phyloP scores from a whole-genome alignment of 768 basidiomycete species.

The Trametes cinnabarina region DNA sequence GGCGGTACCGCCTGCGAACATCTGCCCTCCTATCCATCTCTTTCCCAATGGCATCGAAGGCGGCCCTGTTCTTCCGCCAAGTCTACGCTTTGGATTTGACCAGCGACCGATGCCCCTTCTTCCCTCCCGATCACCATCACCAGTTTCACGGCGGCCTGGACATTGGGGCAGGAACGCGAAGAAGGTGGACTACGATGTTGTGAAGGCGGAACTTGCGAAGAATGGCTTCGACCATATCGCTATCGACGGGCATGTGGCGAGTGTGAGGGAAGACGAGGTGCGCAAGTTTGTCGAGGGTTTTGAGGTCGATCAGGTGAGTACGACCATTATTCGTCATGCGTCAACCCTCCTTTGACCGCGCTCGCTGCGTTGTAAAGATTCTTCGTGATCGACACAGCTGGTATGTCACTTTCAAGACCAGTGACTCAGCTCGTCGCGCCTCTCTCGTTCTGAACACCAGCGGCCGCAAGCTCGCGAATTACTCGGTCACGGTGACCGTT shows the following conservation, averaged over 20 bases:
- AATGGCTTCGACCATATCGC: constrained; percentile 69
- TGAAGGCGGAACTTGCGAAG: constrained; percentile 51
- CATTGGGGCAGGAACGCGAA: constrained; percentile 30
- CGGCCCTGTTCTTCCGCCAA: constrained; percentile 14
- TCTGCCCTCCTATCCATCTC: constrained; percentile 25
- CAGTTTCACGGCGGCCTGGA: constrained; percentile 40
- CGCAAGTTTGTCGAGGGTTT: constrained; percentile 65
- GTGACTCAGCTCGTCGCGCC: constrained; percentile 64
- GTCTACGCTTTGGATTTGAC: constrained; percentile 3
- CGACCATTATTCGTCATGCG: too few species aligned
- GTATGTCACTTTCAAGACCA: constrained; percentile 76
- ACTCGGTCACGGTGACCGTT: constrained; percentile 55
- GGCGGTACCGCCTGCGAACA: constrained; percentile 14
- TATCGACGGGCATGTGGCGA: constrained; percentile 50
- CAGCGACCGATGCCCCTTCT: constrained; percentile 8
- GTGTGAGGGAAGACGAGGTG: constrained; percentile 68
- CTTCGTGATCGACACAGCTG: constrained; percentile 68
- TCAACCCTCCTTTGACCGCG: too few species aligned
- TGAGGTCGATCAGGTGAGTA: constrained; percentile 66
- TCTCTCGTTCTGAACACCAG: constrained; percentile 56
- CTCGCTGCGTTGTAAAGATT: too few species aligned
- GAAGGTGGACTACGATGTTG: constrained; percentile 33
- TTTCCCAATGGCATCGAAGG: constrained; percentile 23
- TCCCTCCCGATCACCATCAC: constrained; percentile 41
- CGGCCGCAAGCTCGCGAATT: constrained; percentile 55